These are phyloP conservation scores for Trichosporon sp. DNA, from an alignment of 1,284 basidiomycete species.

Conservation along the genomic window DNA sequence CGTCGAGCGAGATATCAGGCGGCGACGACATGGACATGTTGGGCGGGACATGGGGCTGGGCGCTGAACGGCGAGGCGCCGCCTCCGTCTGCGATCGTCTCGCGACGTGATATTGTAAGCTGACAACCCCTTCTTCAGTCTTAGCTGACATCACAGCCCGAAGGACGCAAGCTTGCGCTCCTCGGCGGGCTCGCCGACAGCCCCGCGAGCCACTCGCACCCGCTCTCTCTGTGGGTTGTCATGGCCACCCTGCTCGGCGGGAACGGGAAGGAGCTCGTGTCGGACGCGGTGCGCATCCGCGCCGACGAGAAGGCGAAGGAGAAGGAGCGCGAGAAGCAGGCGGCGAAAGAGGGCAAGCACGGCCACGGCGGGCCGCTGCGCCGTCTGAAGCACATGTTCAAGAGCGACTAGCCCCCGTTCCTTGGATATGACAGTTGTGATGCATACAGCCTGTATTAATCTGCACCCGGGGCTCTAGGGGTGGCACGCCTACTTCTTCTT, in stretches of 20 bases:
- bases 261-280: neutral
- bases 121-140: neutral
- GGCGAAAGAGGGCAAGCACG: neutral
- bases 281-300: neutral
- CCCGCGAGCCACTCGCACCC: constrained; percentile 21
- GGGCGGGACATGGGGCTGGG: constrained; percentile 42
- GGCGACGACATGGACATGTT: neutral
- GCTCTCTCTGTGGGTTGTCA: constrained; percentile 11
- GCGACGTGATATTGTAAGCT: constrained; percentile 46
- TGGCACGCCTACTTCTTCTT: constrained; percentile 16
- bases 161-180: constrained; percentile 41
- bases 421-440: neutral
- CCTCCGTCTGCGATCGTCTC: constrained; percentile 48
- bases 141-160: constrained; percentile 30
- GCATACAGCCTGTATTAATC: neutral
- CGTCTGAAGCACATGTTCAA: neutral
- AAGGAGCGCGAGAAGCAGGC: neutral
- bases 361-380: neutral
- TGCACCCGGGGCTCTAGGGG: neutral
- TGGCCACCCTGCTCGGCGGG: neutral
- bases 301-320: neutral
- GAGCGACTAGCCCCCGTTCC: neutral
- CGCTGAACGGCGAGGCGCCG: constrained; percentile 47
- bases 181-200: constrained; percentile 46
- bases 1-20: neutral